Evolutionary conservation across 306 rosid genomes (phyloP).

Genomic region (Hippophae tibetana): DNA sequence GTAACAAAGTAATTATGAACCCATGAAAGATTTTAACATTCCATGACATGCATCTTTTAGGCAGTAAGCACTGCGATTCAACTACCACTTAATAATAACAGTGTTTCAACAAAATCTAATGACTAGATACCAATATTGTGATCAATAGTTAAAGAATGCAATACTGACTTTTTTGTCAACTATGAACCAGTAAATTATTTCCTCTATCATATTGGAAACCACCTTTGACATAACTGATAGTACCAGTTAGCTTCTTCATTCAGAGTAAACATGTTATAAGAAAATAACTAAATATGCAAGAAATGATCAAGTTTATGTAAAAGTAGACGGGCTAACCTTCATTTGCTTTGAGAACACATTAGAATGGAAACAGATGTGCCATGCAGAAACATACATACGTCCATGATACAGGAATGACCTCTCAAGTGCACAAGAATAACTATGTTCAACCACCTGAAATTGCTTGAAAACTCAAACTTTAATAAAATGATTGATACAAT

Average conservation of each 20-base stretch:
- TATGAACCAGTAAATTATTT: too few species aligned
- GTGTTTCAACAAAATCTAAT: too few species aligned
- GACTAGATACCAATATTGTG: too few species aligned
- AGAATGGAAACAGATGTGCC: conserved; percentile 98
- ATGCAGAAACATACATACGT: conserved; percentile 86
- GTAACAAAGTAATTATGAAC: neutral
- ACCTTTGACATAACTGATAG: too few species aligned
- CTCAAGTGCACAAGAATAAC: conserved; percentile 99
- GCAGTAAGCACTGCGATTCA: too few species aligned
- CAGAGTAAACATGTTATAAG: neutral
- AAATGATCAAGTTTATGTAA: conserved; percentile 13
- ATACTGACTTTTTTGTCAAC: too few species aligned
- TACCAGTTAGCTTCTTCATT: neutral
- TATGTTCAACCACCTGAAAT: conserved; percentile 77
- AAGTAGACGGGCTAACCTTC: conserved; percentile 52
- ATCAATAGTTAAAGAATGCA: too few species aligned
- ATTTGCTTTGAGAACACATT: conserved; percentile 96
- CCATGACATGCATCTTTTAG: too few species aligned
- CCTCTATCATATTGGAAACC: too few species aligned
- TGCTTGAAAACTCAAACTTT: neutral
- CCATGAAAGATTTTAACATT: too few species aligned
- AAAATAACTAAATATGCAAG: conserved; percentile 6
- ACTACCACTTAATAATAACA: too few species aligned
- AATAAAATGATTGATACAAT: too few species aligned
- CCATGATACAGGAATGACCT: conserved; percentile 98